A percentile compares a stretch with the other conserved stretches of the same genome.
Evolutionary conservation across 2,329 filamentous ascomycete species (phyloP).

Genomic region (Pestalotiopsis sp.): DNA sequence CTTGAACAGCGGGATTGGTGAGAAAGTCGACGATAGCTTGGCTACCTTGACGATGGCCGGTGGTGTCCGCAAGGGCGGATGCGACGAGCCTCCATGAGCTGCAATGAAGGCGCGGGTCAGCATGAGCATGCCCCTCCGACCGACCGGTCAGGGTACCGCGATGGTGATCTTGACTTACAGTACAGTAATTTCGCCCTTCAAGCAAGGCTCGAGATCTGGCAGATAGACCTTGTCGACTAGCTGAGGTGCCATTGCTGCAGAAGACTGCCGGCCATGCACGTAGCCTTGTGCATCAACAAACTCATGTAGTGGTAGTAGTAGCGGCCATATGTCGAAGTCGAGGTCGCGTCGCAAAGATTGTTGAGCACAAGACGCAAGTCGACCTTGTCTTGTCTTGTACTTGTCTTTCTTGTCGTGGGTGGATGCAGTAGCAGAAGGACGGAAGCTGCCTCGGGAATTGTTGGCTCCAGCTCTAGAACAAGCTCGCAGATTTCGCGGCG

Average conservation of each 20-base stretch:
- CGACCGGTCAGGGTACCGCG: slow-evolving; percentile 12
- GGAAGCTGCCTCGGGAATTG: neutral
- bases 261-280: slow-evolving; percentile 47
- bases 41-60: slow-evolving; percentile 56
- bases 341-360: slow-evolving; percentile 11
- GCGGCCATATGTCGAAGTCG: slow-evolving; percentile 12
- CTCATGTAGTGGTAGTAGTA: slow-evolving; percentile 25
- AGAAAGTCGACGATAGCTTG: slow-evolving; percentile 69
- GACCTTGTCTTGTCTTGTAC: slow-evolving; percentile 18
- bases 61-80: slow-evolving; percentile 57
- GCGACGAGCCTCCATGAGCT: slow-evolving; percentile 67
- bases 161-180: slow-evolving; percentile 64
- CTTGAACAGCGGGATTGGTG: slow-evolving; percentile 67
- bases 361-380: neutral
- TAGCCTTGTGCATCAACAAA: slow-evolving; percentile 27
- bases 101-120: slow-evolving; percentile 19
- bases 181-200: slow-evolving; percentile 78
- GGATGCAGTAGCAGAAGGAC: neutral
- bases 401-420: neutral
- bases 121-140: slow-evolving; percentile 13
- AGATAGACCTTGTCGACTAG: slow-evolving; percentile 74
- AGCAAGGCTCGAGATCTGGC: slow-evolving; percentile 81
- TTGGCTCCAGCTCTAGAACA: neutral
- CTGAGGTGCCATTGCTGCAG: slow-evolving; percentile 68
- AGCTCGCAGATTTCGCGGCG: neutral